Base-by-base conservation (phyloP, 768 basidiomycete species). In the Phanerochaete sordida region DNA sequence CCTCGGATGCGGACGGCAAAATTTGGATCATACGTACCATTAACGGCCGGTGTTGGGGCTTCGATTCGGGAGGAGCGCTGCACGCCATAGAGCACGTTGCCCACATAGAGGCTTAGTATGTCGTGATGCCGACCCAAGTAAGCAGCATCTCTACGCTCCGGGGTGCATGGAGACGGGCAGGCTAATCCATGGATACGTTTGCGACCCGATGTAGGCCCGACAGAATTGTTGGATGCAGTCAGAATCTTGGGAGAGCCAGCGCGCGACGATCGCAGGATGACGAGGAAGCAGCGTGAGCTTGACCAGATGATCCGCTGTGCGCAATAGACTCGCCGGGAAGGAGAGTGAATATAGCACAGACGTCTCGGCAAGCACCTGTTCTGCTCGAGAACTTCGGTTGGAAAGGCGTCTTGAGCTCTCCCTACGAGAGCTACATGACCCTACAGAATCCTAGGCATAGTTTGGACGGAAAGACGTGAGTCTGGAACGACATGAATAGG, bases 1-100 rank as follows among this genome's bases (percentile, higher is more conserved):
- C 50, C 33, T 62, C 61, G 61, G 61, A 62, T 58, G 39, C 46
- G 44, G 2, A 43, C 46, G 44, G 61, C 31, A 21, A 43, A 54
- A 39, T 54, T 7, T 15, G 24, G 23, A 43, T 24, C 37, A 23
- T 54, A 54, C 37, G 35, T 23, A n/a, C 3, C 53, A 54, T 26
- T 26, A 19, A 26, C 8, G 27, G 23, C 47, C 19, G 8, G 39
- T 11, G 39, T 19, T 43, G 39, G 19, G 19, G 39, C 39, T 43
- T 43, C 39, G 4, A 6, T 4, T 43, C 11, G 8, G 8, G 19
- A 12, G 8, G 39, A 43, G 19, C 8, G 4, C 39, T 11, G 4
- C 39, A 9, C 19, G 39, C 8, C 11, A 19, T 43, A 6, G 19
- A 19, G 39, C 39, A 6, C 19, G n/a, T 11, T 19, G 39, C 19